Conservation (phyloP, 768 basidiomycete species). For the Kwoniella shandongensis region DNA sequence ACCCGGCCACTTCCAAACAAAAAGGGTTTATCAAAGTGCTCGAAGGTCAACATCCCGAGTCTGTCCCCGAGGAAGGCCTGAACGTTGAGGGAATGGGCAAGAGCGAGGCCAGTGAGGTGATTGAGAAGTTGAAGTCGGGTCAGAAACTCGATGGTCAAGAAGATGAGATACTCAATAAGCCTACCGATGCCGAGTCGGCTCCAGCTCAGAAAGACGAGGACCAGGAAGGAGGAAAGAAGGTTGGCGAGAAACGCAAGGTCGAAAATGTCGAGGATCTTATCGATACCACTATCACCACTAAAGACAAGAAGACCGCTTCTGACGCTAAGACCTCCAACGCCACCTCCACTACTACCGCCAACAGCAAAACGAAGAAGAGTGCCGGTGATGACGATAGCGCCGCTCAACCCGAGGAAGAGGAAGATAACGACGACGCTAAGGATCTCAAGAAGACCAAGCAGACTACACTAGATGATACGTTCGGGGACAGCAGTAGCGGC, state of each 20-base stretch:
- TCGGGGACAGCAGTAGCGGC: too few relatives aligned
- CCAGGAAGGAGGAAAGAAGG: constrained; percentile 6
- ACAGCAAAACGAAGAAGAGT: too few relatives aligned
- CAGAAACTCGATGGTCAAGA: constrained; percentile 10
- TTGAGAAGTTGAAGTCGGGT: constrained; percentile 48
- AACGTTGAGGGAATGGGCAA: constrained; percentile 43
- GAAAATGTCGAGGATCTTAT: neutral
- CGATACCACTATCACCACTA: neutral
- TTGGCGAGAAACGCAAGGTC: constrained; percentile 11
- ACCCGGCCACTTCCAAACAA: constrained; percentile 46
- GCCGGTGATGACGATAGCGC: too few relatives aligned
- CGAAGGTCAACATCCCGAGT: constrained; percentile 33
- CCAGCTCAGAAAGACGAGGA: neutral
- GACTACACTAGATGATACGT: constrained; percentile 15
- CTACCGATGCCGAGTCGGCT: constrained; percentile 2
- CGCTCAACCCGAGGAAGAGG: too few relatives aligned
- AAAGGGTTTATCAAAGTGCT: constrained; percentile 43
- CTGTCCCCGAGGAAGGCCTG: constrained; percentile 24
- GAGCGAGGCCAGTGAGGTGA: constrained; percentile 50
- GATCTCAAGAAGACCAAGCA: constrained; percentile 14
- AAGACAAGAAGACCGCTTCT: too few relatives aligned
- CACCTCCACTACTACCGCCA: neutral
- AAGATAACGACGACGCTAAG: constrained; percentile 1
- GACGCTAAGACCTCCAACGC: too few relatives aligned
- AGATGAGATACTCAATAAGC: constrained; percentile 4